These are phyloP conservation scores for Penicillium sp. DNA, from an alignment of 2,329 filamentous ascomycete genomes.

Conservation along the genomic window DNA sequence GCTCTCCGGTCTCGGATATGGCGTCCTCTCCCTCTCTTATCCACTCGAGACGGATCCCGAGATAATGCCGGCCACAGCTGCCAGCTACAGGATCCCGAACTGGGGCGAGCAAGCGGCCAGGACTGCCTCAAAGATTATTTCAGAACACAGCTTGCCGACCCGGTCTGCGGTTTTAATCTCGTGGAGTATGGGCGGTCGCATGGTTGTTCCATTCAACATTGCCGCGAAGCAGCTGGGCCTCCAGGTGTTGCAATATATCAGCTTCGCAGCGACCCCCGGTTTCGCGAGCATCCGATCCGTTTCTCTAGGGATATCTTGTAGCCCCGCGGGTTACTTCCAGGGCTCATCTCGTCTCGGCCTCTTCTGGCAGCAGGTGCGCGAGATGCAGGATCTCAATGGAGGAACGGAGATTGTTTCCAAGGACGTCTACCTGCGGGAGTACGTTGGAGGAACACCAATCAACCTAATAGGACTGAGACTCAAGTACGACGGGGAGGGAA, in stretches of 20 bases:
- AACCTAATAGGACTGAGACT: slow-evolving; percentile 20
- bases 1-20: not conserved
- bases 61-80: not conserved
- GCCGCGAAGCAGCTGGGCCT: slow-evolving; percentile 18
- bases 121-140: not conserved
- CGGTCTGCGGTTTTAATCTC: slow-evolving; percentile 17
- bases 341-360: not conserved
- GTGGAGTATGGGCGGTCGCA: slow-evolving; percentile 26
- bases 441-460: slow-evolving; percentile 24
- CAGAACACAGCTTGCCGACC: not conserved
- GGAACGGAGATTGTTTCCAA: not conserved
- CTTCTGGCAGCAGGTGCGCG: not conserved
- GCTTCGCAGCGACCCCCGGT: slow-evolving; percentile 22
- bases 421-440: slow-evolving; percentile 19
- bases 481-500: slow-evolving; percentile 17
- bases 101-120: not conserved
- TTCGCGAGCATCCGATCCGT: slow-evolving; percentile 18
- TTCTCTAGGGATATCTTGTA: not conserved
- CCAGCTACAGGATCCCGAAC: not conserved
- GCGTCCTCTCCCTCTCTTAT: not conserved
- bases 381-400: not conserved
- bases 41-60: not conserved
- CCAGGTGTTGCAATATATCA: slow-evolving; percentile 20
- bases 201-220: slow-evolving; percentile 23
- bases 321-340: not conserved